Evolutionary conservation across 768 basidiomycete genomes (phyloP).

Genomic region (Boletus rufocinnamomeus): DNA sequence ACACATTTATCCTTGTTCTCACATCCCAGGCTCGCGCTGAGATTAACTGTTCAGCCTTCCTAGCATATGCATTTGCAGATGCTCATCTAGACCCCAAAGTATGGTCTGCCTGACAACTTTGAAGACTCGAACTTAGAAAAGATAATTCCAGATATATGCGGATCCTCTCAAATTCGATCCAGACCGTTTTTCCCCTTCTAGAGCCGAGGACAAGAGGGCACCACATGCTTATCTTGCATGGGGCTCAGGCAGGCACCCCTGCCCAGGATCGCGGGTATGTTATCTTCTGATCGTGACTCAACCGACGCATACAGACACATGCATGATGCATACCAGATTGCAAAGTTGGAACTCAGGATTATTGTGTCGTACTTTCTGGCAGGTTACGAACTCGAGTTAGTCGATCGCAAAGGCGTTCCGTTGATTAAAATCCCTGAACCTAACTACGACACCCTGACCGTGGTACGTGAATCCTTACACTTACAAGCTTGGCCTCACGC

Average conservation of each 20-base stretch:
- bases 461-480: neutral
- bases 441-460: neutral
- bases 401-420: neutral
- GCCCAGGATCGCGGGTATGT: neutral
- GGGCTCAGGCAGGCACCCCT: neutral
- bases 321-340: neutral
- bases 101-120: neutral
- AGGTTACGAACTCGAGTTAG: neutral
- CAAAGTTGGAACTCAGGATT: neutral
- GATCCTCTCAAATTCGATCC: neutral
- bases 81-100: neutral
- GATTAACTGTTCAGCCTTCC: neutral
- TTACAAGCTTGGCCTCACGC: neutral
- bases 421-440: neutral
- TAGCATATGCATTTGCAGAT: neutral
- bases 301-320: neutral
- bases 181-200: neutral
- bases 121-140: neutral
- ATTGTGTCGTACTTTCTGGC: neutral
- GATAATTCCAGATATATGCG: neutral
- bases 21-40: neutral
- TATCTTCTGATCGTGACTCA: neutral
- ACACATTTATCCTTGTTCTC: neutral
- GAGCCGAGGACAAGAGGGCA: neutral
- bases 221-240: neutral